These are phyloP conservation scores for Cercospora beticola DNA, from an alignment of 2,329 filamentous ascomycete genomes.

Conservation along the genomic window DNA sequence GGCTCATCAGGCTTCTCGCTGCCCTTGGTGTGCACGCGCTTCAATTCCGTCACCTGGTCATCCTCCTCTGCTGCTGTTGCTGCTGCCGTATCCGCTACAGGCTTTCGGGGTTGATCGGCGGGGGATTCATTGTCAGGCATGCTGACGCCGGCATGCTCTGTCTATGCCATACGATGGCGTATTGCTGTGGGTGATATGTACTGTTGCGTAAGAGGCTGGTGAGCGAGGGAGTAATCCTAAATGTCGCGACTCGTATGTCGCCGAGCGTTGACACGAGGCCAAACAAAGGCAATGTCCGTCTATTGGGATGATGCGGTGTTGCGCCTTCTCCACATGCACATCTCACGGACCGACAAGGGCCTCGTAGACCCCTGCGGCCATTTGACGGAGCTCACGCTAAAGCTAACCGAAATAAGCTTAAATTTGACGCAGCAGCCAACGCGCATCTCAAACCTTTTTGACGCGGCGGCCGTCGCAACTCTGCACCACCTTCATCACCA, in stretches of 20 bases:
- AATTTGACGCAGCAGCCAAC: background rate
- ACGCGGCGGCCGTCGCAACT: background rate
- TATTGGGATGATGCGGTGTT: background rate
- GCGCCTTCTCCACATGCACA: background rate
- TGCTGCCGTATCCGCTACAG: background rate
- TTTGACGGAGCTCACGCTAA: background rate
- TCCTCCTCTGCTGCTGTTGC: background rate
- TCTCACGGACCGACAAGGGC: background rate
- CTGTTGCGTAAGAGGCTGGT: background rate
- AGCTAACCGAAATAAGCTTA: background rate
- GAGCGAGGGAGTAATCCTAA: background rate
- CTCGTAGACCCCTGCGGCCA: background rate
- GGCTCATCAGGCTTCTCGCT: conserved; percentile 24
- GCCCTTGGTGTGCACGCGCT: conserved; percentile 20
- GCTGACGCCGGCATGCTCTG: conserved; percentile 9
- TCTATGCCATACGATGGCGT: background rate
- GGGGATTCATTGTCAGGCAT: conserved; percentile 19
- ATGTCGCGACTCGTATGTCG: background rate
- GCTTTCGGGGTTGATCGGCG: background rate
- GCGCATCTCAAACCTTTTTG: background rate
- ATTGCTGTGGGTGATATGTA: background rate
- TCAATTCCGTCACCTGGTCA: conserved; percentile 16
- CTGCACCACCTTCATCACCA: conserved; percentile 4
- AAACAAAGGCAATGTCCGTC: background rate
- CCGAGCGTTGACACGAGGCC: background rate